Base-by-base conservation (phyloP, 2,329 filamentous ascomycete species). In the Aspergillus niger region DNA sequence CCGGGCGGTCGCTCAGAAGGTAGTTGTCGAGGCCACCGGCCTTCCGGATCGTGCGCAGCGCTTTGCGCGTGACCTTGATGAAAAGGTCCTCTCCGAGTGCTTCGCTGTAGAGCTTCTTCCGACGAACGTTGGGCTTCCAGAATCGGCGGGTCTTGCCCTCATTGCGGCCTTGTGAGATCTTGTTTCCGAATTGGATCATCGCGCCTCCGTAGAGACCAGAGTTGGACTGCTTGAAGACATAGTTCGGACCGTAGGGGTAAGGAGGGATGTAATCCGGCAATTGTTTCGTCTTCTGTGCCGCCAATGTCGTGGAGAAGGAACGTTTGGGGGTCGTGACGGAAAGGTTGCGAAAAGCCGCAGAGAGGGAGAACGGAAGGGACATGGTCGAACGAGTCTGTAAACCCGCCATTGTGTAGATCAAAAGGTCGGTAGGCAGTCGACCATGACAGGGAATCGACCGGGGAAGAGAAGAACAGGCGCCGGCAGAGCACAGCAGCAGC, bases 21-120 rank as follows among this genome's bases (percentile, higher is more conserved):
- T 99, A 99, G 71, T 92, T 88, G 76, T 99, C 95, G 65, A 99
- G 82, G 7, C 95, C 92, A 61, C 94, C 94, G 63, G 89, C 87
- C 74, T 92, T 94, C 73, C 91, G 88, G 72, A 98, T 91, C 38
- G 81, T 82, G 54, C 81, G 72, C 67, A 82, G 64, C 30, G 79
- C 79, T 54, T 77, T 74, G 57, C 76, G 75, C 8, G 78, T 80
- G 32, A 82, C 75, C 63, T 80, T 81, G 56, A 83, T 73, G 55
- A 70, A 75, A n/a, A 83, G 68, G 17, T 76, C 70, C 48, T 77
- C 68, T 8, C 70, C 73, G 32, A 83, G 71, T 1, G 79, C 78
- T 17, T 80, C 75, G 53, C 78, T 80, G 59, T 71, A 75, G 10
- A 83, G 62, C 63, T 79, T 80, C 72, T 81, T 81, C 43, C 77